Percentiles rank a stretch among this genome's conserved stretches.
Conservation (phyloP, 164 flowering plant genomes). For the Kalanchoe fedtschenkoi region DNA sequence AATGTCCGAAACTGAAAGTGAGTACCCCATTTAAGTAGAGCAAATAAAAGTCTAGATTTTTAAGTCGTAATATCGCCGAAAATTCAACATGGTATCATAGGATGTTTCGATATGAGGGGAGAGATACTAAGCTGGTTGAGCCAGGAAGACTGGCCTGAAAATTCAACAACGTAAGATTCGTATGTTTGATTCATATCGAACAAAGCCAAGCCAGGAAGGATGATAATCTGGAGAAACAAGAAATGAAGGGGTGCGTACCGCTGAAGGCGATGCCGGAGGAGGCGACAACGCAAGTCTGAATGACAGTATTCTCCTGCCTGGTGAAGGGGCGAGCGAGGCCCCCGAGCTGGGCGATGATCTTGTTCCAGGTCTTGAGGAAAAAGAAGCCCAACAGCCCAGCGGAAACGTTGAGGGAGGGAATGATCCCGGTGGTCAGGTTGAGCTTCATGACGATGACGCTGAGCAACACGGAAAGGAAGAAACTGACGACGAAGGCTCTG, state of each 20-base stretch:
- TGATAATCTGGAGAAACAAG: too few relatives aligned
- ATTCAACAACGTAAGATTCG: background rate
- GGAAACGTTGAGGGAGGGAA: background rate
- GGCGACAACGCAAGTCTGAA: slow-evolving; percentile 3
- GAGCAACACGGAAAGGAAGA: background rate
- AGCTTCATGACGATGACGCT: background rate
- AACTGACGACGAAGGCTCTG: background rate
- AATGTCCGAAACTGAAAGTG: too few relatives aligned
- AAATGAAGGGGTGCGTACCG: background rate
- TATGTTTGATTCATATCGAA: background rate
- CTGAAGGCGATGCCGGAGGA: slow-evolving; percentile 2
- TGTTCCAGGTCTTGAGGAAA: background rate
- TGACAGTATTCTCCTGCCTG: slow-evolving; percentile 2
- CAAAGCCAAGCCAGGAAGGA: too few relatives aligned
- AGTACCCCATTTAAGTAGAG: too few relatives aligned
- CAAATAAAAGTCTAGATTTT: too few relatives aligned
- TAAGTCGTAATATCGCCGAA: too few relatives aligned
- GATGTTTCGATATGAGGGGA: too few relatives aligned
- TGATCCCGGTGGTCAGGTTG: background rate
- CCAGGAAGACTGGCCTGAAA: too few relatives aligned
- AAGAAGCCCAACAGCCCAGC: slow-evolving; percentile 1
- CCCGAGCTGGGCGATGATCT: background rate
- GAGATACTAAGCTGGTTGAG: too few relatives aligned
- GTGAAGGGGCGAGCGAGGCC: background rate
- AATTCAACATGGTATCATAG: too few relatives aligned